Evolutionary conservation across 164 flowering plant genomes (phyloP).

Genomic region (Houttuynia cordata): DNA sequence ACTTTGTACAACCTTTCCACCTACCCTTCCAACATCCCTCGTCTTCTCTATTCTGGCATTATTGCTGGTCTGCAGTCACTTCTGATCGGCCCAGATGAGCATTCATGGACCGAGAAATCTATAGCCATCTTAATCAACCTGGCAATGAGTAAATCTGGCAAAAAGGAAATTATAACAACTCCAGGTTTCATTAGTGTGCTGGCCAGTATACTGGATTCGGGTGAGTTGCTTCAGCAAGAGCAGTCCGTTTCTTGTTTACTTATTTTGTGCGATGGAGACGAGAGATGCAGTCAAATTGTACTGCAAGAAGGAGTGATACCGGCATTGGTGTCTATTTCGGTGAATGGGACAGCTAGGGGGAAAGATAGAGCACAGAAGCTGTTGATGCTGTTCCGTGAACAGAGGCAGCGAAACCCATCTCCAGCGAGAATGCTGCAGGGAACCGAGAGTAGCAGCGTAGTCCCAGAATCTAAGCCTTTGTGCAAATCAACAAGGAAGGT

Average conservation of each 20-base stretch:
- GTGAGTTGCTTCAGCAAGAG: constrained; percentile 73
- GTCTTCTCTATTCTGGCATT: constrained; percentile 59
- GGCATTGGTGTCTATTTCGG: constrained; percentile 74
- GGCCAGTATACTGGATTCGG: constrained; percentile 50
- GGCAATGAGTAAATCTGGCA: constrained; percentile 40
- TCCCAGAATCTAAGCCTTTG: constrained; percentile 32
- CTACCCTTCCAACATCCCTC: constrained; percentile 32
- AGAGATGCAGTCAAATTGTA: constrained; percentile 60
- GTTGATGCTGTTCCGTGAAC: constrained; percentile 77
- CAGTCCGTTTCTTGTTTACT: constrained; percentile 71
- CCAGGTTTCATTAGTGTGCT: constrained; percentile 44
- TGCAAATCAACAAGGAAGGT: constrained; percentile 44
- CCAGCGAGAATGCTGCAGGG: constrained; percentile 15
- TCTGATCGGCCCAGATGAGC: constrained; percentile 20
- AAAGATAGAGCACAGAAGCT: constrained; percentile 85
- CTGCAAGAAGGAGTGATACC: constrained; percentile 95
- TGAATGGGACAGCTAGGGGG: constrained; percentile 78
- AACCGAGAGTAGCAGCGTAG: constrained; percentile 14
- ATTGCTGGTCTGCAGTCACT: constrained; percentile 40
- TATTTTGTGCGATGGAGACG: constrained; percentile 45
- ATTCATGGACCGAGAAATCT: constrained; percentile 54
- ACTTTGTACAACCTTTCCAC: constrained; percentile 75
- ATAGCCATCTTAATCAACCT: constrained; percentile 59
- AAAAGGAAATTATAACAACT: constrained; percentile 35
- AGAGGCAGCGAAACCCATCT: constrained; percentile 60